phyloP scores from a whole-genome alignment of 306 rosid genomes.

The Quercus bicolor region DNA sequence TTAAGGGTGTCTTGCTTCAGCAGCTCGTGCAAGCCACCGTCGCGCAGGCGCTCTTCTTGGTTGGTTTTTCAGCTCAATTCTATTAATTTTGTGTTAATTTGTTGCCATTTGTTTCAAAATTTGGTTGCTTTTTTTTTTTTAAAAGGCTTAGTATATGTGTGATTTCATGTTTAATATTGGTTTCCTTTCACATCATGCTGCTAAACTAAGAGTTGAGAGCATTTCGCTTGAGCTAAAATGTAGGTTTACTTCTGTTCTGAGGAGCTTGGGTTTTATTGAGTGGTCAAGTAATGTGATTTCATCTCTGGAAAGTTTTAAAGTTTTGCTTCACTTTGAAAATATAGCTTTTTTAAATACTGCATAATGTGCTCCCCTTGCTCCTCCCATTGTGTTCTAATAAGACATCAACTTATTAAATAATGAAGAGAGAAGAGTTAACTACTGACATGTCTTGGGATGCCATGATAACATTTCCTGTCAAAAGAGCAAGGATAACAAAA shows the following conservation, averaged over 20 bases:
- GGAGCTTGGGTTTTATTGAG: not conserved
- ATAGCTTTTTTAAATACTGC: not conserved
- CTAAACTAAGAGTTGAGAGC: no score
- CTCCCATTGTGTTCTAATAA: no score
- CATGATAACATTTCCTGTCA: not conserved
- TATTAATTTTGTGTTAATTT: no score
- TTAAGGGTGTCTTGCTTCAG: conserved; percentile 82
- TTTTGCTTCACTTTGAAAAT: not conserved
- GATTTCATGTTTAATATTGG: not conserved
- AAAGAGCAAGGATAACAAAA: not conserved
- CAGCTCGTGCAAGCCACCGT: conserved; percentile 82
- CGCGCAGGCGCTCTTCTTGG: conserved; percentile 62
- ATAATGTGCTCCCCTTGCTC: not conserved
- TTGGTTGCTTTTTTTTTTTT: not conserved
- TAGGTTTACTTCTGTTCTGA: not conserved
- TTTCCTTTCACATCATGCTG: no score
- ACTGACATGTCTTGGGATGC: not conserved
- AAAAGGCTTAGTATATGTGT: not conserved
- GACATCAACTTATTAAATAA: not conserved
- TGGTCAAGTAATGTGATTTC: not conserved
- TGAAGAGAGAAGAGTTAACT: not conserved
- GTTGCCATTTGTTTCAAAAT: not conserved
- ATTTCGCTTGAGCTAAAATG: not conserved
- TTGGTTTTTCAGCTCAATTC: conserved; percentile 29
- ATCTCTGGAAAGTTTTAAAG: not conserved